Evolutionary conservation across 805 yeast genomes (phyloP).

Genomic region (Ogataea siamensis): DNA sequence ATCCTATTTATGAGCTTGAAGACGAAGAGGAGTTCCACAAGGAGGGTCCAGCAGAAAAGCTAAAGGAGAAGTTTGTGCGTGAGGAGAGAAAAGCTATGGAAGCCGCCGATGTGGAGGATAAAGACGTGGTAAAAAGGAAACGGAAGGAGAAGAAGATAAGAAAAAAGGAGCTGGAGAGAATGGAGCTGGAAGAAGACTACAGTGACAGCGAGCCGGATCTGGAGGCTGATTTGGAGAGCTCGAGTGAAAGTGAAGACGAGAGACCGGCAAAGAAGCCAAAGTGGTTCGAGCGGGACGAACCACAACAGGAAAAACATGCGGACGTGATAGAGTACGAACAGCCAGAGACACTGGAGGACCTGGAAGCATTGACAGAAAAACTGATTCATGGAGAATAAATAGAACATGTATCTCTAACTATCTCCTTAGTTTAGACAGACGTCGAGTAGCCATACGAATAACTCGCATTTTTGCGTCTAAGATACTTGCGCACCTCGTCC

Average conservation of each 20-base stretch:
- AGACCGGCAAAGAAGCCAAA: conserved; percentile 39
- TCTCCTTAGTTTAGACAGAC: conserved; percentile 23
- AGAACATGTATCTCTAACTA: background rate
- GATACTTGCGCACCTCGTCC: conserved; percentile 76
- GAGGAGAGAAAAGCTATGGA: conserved; percentile 71
- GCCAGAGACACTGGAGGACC: conserved; percentile 89
- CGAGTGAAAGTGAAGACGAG: conserved; percentile 36
- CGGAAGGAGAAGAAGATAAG: conserved; percentile 84
- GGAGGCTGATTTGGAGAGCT: conserved; percentile 24
- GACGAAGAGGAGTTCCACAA: conserved; percentile 83
- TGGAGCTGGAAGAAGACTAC: conserved; percentile 33
- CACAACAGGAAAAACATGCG: conserved; percentile 28
- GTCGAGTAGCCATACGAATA: conserved; percentile 29
- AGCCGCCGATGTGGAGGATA: conserved; percentile 73
- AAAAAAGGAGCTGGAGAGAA: conserved; percentile 75
- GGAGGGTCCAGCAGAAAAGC: conserved; percentile 60
- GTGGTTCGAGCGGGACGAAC: conserved; percentile 46
- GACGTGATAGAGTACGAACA: conserved; percentile 71
- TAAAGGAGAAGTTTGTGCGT: conserved; percentile 63
- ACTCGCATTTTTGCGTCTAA: conserved; percentile 18
- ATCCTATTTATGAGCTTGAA: conserved; percentile 86
- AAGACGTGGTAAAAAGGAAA: conserved; percentile 70
- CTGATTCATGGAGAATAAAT: conserved; percentile 33
- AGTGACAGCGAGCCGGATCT: conserved; percentile 29
- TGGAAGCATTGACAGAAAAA: conserved; percentile 78